Conservation (phyloP, 306 rosid species). For the Acacia acuminata region DNA sequence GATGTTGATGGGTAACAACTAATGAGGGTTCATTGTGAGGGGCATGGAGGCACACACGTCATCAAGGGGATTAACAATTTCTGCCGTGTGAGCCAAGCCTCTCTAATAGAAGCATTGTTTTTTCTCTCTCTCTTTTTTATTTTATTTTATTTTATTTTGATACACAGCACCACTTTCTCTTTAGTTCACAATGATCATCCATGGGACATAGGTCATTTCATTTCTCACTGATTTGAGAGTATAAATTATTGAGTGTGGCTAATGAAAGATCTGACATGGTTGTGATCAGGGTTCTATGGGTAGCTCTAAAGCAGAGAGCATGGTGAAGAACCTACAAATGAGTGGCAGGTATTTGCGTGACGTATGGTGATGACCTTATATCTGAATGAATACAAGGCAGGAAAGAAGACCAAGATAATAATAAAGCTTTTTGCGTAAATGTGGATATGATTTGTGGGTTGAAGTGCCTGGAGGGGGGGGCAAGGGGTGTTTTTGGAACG, state of each 20-base stretch:
- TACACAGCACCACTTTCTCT: too few relatives aligned
- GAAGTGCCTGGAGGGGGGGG: conserved; percentile 33
- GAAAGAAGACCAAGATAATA: neutral
- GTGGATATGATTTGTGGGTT: conserved; percentile 23
- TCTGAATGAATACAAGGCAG: neutral
- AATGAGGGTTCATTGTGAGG: neutral
- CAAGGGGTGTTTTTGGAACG: conserved; percentile 1
- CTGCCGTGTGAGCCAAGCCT: neutral
- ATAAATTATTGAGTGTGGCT: conserved; percentile 6
- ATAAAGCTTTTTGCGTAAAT: conserved; percentile 21
- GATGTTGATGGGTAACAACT: conserved; percentile 4
- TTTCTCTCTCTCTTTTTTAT: too few relatives aligned
- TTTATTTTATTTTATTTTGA: too few relatives aligned
- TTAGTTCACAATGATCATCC: neutral
- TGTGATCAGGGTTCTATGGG: conserved; percentile 80
- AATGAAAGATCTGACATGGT: conserved; percentile 10
- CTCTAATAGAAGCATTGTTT: too few relatives aligned
- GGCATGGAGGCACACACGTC: neutral
- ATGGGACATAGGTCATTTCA: neutral
- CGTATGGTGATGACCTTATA: conserved; percentile 66
- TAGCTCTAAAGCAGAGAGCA: conserved; percentile 89
- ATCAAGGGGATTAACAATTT: neutral
- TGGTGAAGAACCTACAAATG: conserved; percentile 92
- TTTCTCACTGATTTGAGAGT: neutral
- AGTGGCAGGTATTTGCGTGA: conserved; percentile 92